Conservation (phyloP, 768 basidiomycete genomes). For the Tephrocybe sp. region DNA sequence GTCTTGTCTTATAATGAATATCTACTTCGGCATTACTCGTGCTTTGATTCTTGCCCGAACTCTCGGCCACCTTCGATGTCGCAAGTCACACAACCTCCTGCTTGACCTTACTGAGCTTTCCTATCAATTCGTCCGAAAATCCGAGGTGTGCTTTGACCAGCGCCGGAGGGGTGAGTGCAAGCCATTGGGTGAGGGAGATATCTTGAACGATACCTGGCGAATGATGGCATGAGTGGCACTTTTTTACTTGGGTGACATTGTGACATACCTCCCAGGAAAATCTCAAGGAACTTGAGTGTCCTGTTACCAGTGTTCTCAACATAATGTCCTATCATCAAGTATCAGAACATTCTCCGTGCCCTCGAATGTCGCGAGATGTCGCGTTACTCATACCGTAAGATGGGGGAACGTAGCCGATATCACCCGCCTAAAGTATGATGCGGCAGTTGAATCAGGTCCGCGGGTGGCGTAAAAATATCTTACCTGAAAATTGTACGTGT, state of each 20-base stretch:
- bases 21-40: no score
- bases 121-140: conserved; percentile 50
- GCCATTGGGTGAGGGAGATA: conserved; percentile 59
- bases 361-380: neutral
- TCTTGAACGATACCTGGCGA: conserved; percentile 44
- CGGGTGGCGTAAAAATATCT: conserved; percentile 2
- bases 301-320: conserved; percentile 66
- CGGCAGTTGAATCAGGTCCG: neutral
- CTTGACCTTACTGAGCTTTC: conserved; percentile 51
- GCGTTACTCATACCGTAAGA: conserved; percentile 26
- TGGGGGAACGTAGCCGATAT: conserved; percentile 39
- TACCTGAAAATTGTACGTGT: conserved; percentile 32
- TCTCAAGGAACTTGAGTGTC: conserved; percentile 58
- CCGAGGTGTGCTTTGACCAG: conserved; percentile 65
- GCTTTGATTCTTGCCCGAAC: no score
- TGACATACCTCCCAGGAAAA: conserved; percentile 52
- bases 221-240: no score
- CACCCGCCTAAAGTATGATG: conserved; percentile 29
- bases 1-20: neutral
- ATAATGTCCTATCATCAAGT: conserved; percentile 50
- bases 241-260: no score
- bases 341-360: neutral
- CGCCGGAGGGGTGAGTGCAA: conserved; percentile 57
- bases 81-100: conserved; percentile 37
- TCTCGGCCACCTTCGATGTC: neutral